A percentile compares a stretch with the other conserved stretches of the same genome.
Evolutionary conservation across 805 yeast species (phyloP).

Genomic region (Lipomyces sp.): DNA sequence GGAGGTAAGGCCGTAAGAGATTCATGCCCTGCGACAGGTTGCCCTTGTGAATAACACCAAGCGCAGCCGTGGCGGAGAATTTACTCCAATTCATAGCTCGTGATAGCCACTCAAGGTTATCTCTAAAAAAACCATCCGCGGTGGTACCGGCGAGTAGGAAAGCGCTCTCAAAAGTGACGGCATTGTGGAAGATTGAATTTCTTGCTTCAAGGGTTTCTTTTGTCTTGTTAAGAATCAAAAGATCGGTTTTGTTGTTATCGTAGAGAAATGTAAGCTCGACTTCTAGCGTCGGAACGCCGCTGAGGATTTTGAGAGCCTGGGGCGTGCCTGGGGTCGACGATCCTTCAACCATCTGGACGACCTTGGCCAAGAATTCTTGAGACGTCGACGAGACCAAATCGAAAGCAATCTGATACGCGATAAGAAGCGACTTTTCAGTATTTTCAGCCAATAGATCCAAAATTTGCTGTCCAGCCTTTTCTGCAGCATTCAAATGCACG

Average conservation of each 20-base stretch:
- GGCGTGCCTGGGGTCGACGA: conserved; percentile 37
- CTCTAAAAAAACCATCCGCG: conserved; percentile 87
- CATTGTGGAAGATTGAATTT: conserved; percentile 92
- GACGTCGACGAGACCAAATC: conserved; percentile 91
- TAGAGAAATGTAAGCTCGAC: conserved; percentile 84
- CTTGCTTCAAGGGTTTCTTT: conserved; percentile 85
- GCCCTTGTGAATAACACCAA: conserved; percentile 96
- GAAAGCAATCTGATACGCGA: conserved; percentile 92
- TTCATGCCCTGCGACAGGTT: conserved; percentile 88
- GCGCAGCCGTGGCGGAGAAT: conserved; percentile 95
- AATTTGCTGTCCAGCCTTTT: conserved; percentile 71
- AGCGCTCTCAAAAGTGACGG: conserved; percentile 92
- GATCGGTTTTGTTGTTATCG: conserved; percentile 86
- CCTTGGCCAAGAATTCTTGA: conserved; percentile 75
- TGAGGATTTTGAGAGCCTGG: conserved; percentile 67
- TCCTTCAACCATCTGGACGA: conserved; percentile 47
- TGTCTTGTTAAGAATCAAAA: conserved; percentile 77
- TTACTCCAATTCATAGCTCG: conserved; percentile 99
- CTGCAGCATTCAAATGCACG: conserved; percentile 80
- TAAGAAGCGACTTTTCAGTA: conserved; percentile 53
- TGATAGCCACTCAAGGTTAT: conserved; percentile 92
- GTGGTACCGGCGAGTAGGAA: conserved; percentile 96
- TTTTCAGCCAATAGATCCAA: conserved; percentile 55
- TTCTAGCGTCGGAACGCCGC: conserved; percentile 95
- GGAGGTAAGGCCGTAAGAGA: conserved; percentile 87